Percentiles rank a stretch among this genome's conserved stretches.
phyloP scores from a whole-genome alignment of 2,329 filamentous ascomycete species.

The Monilinia laxa region DNA sequence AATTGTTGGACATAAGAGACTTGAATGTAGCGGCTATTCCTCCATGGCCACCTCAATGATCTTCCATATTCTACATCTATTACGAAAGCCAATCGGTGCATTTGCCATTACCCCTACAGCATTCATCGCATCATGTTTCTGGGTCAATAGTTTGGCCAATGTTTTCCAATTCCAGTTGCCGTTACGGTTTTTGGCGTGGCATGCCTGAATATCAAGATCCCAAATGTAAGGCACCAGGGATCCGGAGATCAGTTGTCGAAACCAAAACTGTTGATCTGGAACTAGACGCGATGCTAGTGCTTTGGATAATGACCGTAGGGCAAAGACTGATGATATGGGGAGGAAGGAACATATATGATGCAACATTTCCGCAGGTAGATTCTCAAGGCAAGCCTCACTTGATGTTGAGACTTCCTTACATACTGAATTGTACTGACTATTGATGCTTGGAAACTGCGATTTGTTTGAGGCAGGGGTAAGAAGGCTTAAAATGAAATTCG shows the following conservation, averaged over 20 bases:
- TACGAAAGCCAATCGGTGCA: conserved; percentile 6
- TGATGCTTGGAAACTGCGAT: neutral
- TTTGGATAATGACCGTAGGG: conserved; percentile 1
- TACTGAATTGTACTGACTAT: neutral
- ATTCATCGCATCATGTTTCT: neutral
- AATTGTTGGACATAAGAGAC: neutral
- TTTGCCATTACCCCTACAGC: neutral
- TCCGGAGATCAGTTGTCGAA: neutral
- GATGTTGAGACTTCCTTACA: neutral
- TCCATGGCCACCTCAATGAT: conserved; percentile 2
- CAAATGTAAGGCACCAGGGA: conserved; percentile 8
- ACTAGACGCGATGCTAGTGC: neutral
- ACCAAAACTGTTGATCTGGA: conserved; percentile 2
- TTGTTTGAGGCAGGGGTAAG: neutral
- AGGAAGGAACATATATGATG: neutral
- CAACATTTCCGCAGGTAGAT: neutral
- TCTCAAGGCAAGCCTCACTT: neutral
- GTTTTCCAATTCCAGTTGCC: neutral
- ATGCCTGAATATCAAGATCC: conserved; percentile 1
- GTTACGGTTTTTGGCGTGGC: neutral
- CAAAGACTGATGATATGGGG: neutral
- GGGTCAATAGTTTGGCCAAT: neutral
- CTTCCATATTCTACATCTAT: conserved; percentile 14
- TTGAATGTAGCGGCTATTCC: neutral
- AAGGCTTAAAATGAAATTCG: too few relatives aligned